Evolutionary conservation across 345 rosid genomes (phyloP).

Genomic region (Geranium rotundifolium): DNA sequence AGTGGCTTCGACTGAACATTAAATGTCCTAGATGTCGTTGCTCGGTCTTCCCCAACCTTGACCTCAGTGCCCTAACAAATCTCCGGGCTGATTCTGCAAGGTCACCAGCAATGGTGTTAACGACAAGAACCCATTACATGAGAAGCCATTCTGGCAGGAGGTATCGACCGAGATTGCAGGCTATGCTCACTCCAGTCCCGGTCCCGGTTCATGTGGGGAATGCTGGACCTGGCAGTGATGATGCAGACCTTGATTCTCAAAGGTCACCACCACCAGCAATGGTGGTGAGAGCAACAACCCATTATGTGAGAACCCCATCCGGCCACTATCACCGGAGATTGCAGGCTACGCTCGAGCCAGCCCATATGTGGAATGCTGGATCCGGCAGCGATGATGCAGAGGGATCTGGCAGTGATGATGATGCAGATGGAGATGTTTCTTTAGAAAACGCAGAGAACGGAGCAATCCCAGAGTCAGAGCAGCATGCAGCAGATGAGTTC

Average conservation of each 20-base stretch:
- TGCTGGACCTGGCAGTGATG: slow-evolving; percentile 15
- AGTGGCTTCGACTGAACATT: slow-evolving; percentile 91
- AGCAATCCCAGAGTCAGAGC: not conserved
- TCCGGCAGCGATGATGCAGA: slow-evolving; percentile 11
- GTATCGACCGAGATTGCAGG: slow-evolving; percentile 60
- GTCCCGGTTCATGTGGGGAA: slow-evolving; percentile 21
- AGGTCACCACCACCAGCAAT: slow-evolving; percentile 23
- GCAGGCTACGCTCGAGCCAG: slow-evolving; percentile 50
- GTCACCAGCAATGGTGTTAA: slow-evolving; percentile 28
- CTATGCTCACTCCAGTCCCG: slow-evolving; percentile 43
- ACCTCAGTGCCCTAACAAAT: slow-evolving; percentile 83
- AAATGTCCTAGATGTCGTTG: slow-evolving; percentile 96
- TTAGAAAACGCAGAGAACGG: slow-evolving; percentile 35
- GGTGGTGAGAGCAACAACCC: slow-evolving; percentile 30
- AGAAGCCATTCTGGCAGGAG: slow-evolving; percentile 64
- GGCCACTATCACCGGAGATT: slow-evolving; percentile 65
- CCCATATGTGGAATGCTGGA: slow-evolving; percentile 36
- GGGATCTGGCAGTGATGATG: slow-evolving; percentile 14
- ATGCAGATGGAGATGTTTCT: slow-evolving; percentile 7
- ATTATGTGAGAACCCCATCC: slow-evolving; percentile 42
- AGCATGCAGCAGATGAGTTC: too few species aligned
- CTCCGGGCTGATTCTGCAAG: slow-evolving; percentile 61
- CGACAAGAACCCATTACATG: slow-evolving; percentile 32
- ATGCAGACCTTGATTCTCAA: slow-evolving; percentile 33
- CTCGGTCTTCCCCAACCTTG: slow-evolving; percentile 93